Evolutionary conservation across 768 basidiomycete genomes (phyloP), one percentile per base, ranked within the genome.

Genomic region (Phallus indusiatus): DNA sequence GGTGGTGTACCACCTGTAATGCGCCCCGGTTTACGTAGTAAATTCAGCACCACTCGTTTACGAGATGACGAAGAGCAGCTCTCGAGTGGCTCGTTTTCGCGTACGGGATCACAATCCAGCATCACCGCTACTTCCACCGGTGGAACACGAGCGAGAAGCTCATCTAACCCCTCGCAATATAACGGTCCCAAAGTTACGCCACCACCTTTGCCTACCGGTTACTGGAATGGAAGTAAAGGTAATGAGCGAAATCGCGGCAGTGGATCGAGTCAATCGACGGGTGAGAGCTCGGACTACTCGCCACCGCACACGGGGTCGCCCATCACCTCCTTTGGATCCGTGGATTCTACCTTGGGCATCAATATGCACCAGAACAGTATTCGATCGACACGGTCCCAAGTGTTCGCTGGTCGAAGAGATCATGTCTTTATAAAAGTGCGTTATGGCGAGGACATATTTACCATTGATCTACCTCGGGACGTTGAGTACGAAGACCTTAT

Each of bases 371-470:
- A 53, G 62, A 66, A 21, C 64, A 67, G 55, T 63, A 76, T 81
- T 63, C 82, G 79, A 58, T 74, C 71, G 58, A 78, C 76, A 65
- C 80, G 80, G 53, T 81, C 79, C 61, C 82, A 80, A 67, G 75
- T 72, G 64, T 82, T 77, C 67, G 82, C 47, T 72, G 71, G 54
- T 67, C 55, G 28, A 33, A 47, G 47, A 35, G 52, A 57, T 28
- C 46, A n/a, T 11, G 55, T 48, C 14, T 91, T 94, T 69, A 85
- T 97, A 68, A 95, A 95, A 73, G 92, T 97, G 55, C 89, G 90
- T 70, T 97, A 88, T 75, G 85, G 91, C 66, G 90, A 94, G 65
- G 94, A 96, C 69, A 88, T 96, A 50, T 98, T 97, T 68, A 88
- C 95, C 62, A 90, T 97, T 60, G 88, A 92, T 71, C 91, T 95